Evolutionary conservation across 2,329 filamentous ascomycete species (phyloP), one percentile per base, ranked within the genome.

Genomic region (Xylariaceae sp.): DNA sequence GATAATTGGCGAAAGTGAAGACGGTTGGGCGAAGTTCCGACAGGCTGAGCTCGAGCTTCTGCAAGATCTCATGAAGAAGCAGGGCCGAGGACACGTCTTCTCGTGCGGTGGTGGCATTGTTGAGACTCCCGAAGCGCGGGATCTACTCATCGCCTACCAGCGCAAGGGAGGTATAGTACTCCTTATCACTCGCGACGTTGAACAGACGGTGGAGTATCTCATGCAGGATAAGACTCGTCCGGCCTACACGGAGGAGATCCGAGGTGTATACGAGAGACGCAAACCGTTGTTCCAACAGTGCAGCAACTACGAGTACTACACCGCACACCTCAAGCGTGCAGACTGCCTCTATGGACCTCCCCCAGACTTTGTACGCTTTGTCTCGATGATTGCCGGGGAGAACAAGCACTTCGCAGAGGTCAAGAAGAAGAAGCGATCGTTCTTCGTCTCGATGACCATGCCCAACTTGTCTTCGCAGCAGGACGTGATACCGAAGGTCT

Each of bases 61-160:
- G 5, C 82, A 84, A 64, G 84, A 86, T 48, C 83, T 90, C 34
- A 84, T 96, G 72, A 83, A 85, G 56, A 90, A 92, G 58, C 88
- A 89, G 67, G 79, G 89, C 1, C 83, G 81, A 1, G 88, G 88
- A 3, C 80, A 96, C 70, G 83, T 99, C 62, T 92, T 99, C 71
- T 94, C 94, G 0, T 97, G 93, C 66, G 94, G 94, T 56, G 94
- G 94, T 49, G 94, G 94, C 35, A 84, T 99, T 35, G 92, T 99
- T 9, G 94, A 99, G 73, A 89, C 85, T 0, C 83, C 88, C 1
- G 88, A 88, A 68, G 91, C 92, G 17, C 86, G 92, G 13, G 82
- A 90, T 63, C 74, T 95, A 34, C 83, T 99, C 42, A 78, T 81
- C 30, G 80, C 87, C 39, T 93, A 92, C 72, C 84, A 88, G 68